These are phyloP conservation scores for Myxozyma kluyveri DNA, from an alignment of 805 yeast genomes.

Conservation along the genomic window DNA sequence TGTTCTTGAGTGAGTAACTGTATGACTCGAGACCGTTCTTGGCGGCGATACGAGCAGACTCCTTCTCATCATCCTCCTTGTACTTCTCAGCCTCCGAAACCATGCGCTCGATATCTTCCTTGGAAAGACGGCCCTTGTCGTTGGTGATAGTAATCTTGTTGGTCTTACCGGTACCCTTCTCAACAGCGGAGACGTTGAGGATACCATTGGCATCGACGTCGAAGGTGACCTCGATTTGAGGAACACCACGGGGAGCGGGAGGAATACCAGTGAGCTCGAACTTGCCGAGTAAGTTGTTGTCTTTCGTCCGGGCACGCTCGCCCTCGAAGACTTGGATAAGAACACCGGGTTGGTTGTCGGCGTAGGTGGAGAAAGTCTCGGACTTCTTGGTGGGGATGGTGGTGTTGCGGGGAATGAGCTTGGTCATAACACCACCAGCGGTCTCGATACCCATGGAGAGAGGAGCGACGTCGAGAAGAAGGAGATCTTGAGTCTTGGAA, in stretches of 20 bases:
- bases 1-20: constrained; percentile 87
- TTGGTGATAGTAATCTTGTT: constrained; percentile 96
- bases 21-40: constrained; percentile 95
- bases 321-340: constrained; percentile 96
- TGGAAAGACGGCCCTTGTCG: constrained; percentile 97
- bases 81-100: constrained; percentile 95
- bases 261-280: constrained; percentile 96
- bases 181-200: constrained; percentile 91
- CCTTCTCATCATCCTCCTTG: constrained; percentile 95
- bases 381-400: constrained; percentile 97
- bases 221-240: constrained; percentile 96
- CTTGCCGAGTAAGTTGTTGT: constrained; percentile 94
- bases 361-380: constrained; percentile 92
- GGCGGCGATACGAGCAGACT: constrained; percentile 87
- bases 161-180: constrained; percentile 98
- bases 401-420: constrained; percentile 96
- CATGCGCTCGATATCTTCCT: constrained; percentile 98
- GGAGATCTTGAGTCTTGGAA: constrained; percentile 90
- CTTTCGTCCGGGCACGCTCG: constrained; percentile 95
- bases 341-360: constrained; percentile 99
- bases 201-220: constrained; percentile 98
- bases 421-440: constrained; percentile 99
- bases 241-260: constrained; percentile 98
- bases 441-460: constrained; percentile 96
- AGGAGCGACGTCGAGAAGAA: constrained; percentile 96